phyloP scores from a whole-genome alignment of 148 eudicot species.

The Simmondsia chinensis region DNA sequence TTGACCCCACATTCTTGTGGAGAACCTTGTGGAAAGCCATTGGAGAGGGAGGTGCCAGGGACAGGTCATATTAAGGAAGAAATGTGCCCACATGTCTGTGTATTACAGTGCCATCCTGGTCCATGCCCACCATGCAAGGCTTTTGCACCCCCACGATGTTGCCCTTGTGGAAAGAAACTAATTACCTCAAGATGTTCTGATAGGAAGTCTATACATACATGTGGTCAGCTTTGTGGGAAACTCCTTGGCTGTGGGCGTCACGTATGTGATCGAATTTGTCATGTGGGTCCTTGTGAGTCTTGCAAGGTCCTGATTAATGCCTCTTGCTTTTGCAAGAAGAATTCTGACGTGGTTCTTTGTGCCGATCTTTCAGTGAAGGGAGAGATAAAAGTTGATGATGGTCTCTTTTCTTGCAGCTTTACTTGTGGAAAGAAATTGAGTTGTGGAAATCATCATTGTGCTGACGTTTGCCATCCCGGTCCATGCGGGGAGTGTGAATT shows the following conservation, averaged over 20 bases:
- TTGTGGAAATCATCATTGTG: slow-evolving; percentile 73
- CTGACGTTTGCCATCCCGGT: slow-evolving; percentile 74
- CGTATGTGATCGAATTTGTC: slow-evolving; percentile 56
- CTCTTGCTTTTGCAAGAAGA: slow-evolving; percentile 83
- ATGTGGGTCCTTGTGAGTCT: slow-evolving; percentile 67
- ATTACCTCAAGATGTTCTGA: slow-evolving; percentile 79
- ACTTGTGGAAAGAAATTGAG: slow-evolving; percentile 48
- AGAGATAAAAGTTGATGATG: slow-evolving; percentile 43
- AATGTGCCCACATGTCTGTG: slow-evolving; percentile 85
- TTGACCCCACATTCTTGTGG: slow-evolving; percentile 95
- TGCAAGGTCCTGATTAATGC: slow-evolving; percentile 63
- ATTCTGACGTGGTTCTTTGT: slow-evolving; percentile 61
- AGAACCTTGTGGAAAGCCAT: slow-evolving; percentile 84
- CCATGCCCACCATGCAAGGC: slow-evolving; percentile 97
- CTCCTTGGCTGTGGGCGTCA: slow-evolving; percentile 73
- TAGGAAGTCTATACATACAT: slow-evolving; percentile 56
- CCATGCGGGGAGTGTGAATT: slow-evolving; percentile 83
- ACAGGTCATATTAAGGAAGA: slow-evolving; percentile 37
- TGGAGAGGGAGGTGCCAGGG: slow-evolving; percentile 55
- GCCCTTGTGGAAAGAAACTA: slow-evolving; percentile 81
- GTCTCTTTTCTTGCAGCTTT: slow-evolving; percentile 65
- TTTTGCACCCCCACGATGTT: slow-evolving; percentile 74
- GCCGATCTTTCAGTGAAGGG: slow-evolving; percentile 84
- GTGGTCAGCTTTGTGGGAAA: slow-evolving; percentile 74
- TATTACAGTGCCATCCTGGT: slow-evolving; percentile 92